Evolutionary conservation across 2,329 filamentous ascomycete species (phyloP).

Genomic region (Epichloe baconii): DNA sequence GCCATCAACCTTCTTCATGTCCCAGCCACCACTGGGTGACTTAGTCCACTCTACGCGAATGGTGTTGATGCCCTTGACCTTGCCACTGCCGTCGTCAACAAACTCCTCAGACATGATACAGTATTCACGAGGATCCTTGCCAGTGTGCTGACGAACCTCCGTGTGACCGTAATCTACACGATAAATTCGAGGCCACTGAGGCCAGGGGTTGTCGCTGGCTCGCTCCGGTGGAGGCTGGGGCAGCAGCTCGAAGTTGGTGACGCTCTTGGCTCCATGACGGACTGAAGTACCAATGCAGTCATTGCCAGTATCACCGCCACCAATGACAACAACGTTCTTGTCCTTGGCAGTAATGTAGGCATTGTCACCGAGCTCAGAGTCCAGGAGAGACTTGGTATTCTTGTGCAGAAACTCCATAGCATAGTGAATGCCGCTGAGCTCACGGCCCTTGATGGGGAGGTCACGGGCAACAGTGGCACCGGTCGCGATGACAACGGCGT

Average conservation of each 20-base stretch:
- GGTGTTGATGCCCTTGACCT: slow-evolving; percentile 92
- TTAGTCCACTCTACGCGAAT: slow-evolving; percentile 94
- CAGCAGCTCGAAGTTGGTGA: slow-evolving; percentile 91
- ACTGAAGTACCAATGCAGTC: slow-evolving; percentile 96
- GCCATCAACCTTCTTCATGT: slow-evolving; percentile 94
- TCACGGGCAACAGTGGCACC: slow-evolving; percentile 90
- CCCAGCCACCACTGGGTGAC: slow-evolving; percentile 79
- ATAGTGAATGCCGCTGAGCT: slow-evolving; percentile 82
- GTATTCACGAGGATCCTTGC: slow-evolving; percentile 90
- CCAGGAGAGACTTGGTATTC: slow-evolving; percentile 94
- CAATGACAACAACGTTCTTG: slow-evolving; percentile 93
- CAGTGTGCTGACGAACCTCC: slow-evolving; percentile 91
- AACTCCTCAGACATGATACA: slow-evolving; percentile 98
- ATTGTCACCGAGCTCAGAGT: slow-evolving; percentile 73
- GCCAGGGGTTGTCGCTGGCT: slow-evolving; percentile 92
- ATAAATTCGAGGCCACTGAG: slow-evolving; percentile 95
- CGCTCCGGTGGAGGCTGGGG: slow-evolving; percentile 86
- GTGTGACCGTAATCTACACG: slow-evolving; percentile 96
- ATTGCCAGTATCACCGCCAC: slow-evolving; percentile 94
- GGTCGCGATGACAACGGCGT: slow-evolving; percentile 82
- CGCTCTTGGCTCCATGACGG: slow-evolving; percentile 87
- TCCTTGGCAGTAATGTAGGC: slow-evolving; percentile 88
- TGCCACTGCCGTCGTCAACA: slow-evolving; percentile 73
- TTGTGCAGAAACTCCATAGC: slow-evolving; percentile 96
- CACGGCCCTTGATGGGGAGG: slow-evolving; percentile 78